These are phyloP conservation scores for Globisporangium carolinianum DNA, from an alignment of 352 stramenopile species.

Conservation along the genomic window DNA sequence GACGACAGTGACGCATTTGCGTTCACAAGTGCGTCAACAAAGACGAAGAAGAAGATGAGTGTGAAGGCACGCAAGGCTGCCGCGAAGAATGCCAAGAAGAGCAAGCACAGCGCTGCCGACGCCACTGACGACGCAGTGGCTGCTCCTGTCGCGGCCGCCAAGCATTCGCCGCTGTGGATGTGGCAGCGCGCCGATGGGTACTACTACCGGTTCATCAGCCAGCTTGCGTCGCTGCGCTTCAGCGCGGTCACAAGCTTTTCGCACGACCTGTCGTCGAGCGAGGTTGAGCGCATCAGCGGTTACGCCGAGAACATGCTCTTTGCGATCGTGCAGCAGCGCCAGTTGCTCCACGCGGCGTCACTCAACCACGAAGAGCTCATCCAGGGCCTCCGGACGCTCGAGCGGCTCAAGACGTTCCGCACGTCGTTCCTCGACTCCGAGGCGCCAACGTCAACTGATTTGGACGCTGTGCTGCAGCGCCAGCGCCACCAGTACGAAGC, in stretches of 20 bases:
- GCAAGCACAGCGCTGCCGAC: neutral
- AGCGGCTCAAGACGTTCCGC: constrained; percentile 41
- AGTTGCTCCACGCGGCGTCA: constrained; percentile 60
- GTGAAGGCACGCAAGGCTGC: constrained; percentile 21
- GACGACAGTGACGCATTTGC: constrained; percentile 8
- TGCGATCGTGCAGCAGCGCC: constrained; percentile 84
- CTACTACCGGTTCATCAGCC: constrained; percentile 85
- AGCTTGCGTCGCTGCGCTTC: constrained; percentile 75
- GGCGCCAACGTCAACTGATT: neutral
- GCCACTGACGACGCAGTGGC: neutral
- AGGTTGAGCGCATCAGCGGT: constrained; percentile 84
- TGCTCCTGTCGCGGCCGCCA: constrained; percentile 13
- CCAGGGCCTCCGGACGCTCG: constrained; percentile 36
- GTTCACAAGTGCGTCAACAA: constrained; percentile 13
- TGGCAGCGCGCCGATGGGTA: constrained; percentile 84
- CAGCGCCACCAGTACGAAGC: constrained; percentile 44
- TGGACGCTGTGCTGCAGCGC: constrained; percentile 37
- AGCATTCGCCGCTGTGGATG: constrained; percentile 68
- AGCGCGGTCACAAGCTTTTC: constrained; percentile 76
- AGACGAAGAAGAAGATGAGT: constrained; percentile 21
- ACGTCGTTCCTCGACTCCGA: constrained; percentile 8
- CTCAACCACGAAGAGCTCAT: constrained; percentile 71
- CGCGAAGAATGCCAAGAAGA: constrained; percentile 16
- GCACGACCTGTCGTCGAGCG: constrained; percentile 71
- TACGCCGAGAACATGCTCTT: constrained; percentile 89